Evolutionary conservation across 768 basidiomycete species (phyloP).

Genomic region (Kwoniella sp.): DNA sequence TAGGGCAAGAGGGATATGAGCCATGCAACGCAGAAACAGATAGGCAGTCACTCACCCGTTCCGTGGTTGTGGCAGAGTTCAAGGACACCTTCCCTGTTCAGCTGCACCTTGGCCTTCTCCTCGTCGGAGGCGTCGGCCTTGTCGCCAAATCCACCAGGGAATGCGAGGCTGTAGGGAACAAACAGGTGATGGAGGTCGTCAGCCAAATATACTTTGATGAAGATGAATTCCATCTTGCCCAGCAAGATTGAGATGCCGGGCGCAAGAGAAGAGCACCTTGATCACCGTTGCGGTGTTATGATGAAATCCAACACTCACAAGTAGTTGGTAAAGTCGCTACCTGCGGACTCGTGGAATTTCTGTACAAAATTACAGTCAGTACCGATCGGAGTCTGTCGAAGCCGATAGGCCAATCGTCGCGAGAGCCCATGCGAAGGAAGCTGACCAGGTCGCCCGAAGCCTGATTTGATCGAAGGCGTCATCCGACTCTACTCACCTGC

Average conservation of each 20-base stretch:
- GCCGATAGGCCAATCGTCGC: too few relatives aligned
- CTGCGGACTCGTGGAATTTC: conserved; percentile 41
- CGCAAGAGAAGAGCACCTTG: too few relatives aligned
- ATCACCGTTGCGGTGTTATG: neutral
- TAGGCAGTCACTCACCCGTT: conserved; percentile 44
- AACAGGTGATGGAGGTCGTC: neutral
- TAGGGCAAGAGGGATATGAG: neutral
- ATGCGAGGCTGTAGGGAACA: conserved; percentile 79
- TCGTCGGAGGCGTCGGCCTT: conserved; percentile 62
- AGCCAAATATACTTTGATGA: neutral
- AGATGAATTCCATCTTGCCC: too few relatives aligned
- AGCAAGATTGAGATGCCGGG: too few relatives aligned
- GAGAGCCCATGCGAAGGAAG: too few relatives aligned
- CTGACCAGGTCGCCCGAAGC: too few relatives aligned
- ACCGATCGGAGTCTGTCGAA: too few relatives aligned
- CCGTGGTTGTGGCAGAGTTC: conserved; percentile 52
- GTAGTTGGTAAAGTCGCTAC: conserved; percentile 44
- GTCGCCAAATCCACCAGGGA: conserved; percentile 58
- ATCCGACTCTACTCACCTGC: conserved; percentile 74
- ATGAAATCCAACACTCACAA: conserved; percentile 28
- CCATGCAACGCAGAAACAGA: neutral
- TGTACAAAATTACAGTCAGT: too few relatives aligned
- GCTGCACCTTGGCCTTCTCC: conserved; percentile 60
- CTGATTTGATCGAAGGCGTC: too few relatives aligned
- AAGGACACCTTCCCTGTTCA: conserved; percentile 68